Conservation (phyloP, 768 basidiomycete species). For the Suillus clintonianus region DNA sequence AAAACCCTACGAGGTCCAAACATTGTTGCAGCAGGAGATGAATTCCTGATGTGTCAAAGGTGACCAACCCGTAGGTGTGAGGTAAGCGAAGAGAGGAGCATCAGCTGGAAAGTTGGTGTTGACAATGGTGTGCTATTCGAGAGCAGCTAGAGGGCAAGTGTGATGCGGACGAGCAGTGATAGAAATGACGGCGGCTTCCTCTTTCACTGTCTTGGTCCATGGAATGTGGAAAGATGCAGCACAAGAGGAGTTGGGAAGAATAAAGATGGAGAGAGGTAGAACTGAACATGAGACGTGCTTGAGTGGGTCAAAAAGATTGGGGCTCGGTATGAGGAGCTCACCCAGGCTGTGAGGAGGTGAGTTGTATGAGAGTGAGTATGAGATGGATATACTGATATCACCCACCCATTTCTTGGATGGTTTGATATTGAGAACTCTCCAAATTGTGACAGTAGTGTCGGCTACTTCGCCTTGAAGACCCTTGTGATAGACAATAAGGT, state of each 20-base stretch:
- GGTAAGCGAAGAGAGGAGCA: slow-evolving; percentile 3
- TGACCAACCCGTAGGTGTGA: too few species aligned
- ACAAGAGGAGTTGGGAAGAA: not conserved
- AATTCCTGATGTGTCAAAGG: too few species aligned
- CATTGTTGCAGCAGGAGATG: too few species aligned
- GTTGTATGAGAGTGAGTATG: not conserved
- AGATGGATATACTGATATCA: not conserved
- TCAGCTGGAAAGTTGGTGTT: slow-evolving; percentile 14
- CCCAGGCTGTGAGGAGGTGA: slow-evolving; percentile 19
- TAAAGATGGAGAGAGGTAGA: not conserved
- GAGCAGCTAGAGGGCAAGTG: slow-evolving; percentile 17
- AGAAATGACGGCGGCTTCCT: slow-evolving; percentile 27
- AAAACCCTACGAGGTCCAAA: too few species aligned
- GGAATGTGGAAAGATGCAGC: slow-evolving; percentile 32
- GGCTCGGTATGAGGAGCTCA: slow-evolving; percentile 24
- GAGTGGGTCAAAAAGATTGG: slow-evolving; percentile 11
- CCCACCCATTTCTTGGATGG: too few species aligned
- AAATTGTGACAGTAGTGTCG: not conserved
- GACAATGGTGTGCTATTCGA: slow-evolving; percentile 21
- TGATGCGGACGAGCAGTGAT: slow-evolving; percentile 18
- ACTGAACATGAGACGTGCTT: slow-evolving; percentile 10
- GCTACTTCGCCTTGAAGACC: not conserved
- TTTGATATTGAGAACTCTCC: too few species aligned
- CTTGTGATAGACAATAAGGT: not conserved
- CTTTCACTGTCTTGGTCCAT: slow-evolving; percentile 34